Evolutionary conservation across 1,284 basidiomycete genomes (phyloP), one percentile per base, ranked within the genome.

Genomic region (Tranzscheliella williamsii): DNA sequence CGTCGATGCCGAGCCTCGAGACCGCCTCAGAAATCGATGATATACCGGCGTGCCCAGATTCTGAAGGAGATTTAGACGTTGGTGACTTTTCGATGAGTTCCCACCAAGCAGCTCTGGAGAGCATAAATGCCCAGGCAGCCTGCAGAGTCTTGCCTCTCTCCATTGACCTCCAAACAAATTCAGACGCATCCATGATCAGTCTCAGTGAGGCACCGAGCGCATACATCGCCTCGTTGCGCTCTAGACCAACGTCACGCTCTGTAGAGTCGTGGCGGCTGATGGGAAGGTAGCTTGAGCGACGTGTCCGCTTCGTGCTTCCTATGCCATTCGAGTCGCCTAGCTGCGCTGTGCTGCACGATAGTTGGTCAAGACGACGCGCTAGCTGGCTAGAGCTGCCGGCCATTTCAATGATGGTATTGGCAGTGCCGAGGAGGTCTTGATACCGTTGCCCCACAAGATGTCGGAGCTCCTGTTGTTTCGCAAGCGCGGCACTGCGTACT

Each of bases 321-420:
- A 20, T n/a, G 15, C 15, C 9, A n/a, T 5, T n/a, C 35, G 13
- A n/a, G 35, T 37, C 35, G 31, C 5, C 24, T 23, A 29, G 23
- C 38, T 45, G 24, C 50, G 35, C 27, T 27, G 58, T 37, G 23
- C 48, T 47, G 26, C 42, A 23, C 3, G 48, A 43, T 3, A 71
- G 54, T 17, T 48, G 24, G 1, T 43, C 18, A 13, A 73, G 53
- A 23, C 56, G 38, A 9, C 47, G 24, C 20, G 51, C 49, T 27
- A 73, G 58, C 18, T 60, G 47, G 5, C 33, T 31, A 4, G 70
- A 55, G 38, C 58, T 62, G 13, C 37, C 33, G 13, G 62, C 55
- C 65, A 74, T 74, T 38, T 60, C 55, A 24, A 70, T 64, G 46
- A 74, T 64, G 18, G 70, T 63, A 33, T 56, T 61, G 27, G 72